A percentile compares a stretch with the other conserved stretches of the same genome.
phyloP scores from a whole-genome alignment of 805 yeast genomes.

The Metschnikowia borealis region DNA sequence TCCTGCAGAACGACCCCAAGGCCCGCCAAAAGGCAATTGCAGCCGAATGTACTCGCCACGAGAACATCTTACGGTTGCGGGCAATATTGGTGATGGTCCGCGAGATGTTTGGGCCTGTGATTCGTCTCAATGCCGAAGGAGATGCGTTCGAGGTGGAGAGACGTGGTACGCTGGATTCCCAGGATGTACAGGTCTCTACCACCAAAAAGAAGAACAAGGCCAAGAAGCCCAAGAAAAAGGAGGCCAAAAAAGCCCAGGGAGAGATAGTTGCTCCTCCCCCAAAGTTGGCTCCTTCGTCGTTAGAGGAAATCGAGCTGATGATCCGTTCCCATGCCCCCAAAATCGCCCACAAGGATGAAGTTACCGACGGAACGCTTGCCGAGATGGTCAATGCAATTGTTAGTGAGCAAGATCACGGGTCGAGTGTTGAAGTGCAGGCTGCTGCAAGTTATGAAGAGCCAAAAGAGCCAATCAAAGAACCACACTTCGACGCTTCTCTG shows the following conservation, averaged over 20 bases:
- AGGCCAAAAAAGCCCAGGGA: not conserved
- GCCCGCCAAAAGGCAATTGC: slow-evolving; percentile 7
- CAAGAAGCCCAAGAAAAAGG: slow-evolving; percentile 2
- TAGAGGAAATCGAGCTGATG: slow-evolving; percentile 36
- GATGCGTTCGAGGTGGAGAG: slow-evolving; percentile 9
- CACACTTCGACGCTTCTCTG: not conserved
- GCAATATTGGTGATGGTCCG: slow-evolving; percentile 25
- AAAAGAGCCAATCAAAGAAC: not conserved
- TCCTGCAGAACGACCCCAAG: slow-evolving; percentile 4
- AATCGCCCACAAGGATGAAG: slow-evolving; percentile 4
- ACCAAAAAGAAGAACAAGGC: not conserved
- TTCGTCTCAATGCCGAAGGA: slow-evolving; percentile 4
- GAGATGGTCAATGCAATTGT: slow-evolving; percentile 17
- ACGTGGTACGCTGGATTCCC: slow-evolving; percentile 11
- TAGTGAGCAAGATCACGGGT: slow-evolving; percentile 8
- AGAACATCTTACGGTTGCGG: slow-evolving; percentile 25
- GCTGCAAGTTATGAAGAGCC: not conserved
- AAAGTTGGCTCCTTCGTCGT: slow-evolving; percentile 21
- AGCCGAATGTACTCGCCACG: slow-evolving; percentile 18
- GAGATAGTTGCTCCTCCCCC: not conserved
- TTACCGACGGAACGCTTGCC: slow-evolving; percentile 10
- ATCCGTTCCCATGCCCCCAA: slow-evolving; percentile 33
- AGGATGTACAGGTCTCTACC: not conserved
- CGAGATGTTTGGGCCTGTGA: slow-evolving; percentile 18
- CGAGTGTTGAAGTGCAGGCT: not conserved